phyloP scores from a whole-genome alignment of 768 basidiomycete genomes.

The Tulasnella sp. region DNA sequence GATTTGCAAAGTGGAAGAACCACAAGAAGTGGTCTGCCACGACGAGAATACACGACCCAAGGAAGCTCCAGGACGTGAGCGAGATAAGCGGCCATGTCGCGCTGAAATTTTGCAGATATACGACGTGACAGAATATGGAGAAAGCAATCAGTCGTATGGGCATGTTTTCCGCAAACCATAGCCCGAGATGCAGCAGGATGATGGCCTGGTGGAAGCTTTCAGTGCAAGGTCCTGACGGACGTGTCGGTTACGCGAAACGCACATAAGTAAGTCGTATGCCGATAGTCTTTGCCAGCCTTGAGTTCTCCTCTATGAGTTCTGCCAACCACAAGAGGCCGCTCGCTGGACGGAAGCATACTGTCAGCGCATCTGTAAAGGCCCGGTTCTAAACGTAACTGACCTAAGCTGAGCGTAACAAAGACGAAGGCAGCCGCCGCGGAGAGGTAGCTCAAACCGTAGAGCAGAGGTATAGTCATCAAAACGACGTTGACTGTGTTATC shows the following conservation, averaged over 20 bases:
- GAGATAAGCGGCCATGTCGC: slow-evolving; percentile 90
- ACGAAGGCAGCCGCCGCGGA: slow-evolving; percentile 77
- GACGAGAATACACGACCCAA: slow-evolving; percentile 83
- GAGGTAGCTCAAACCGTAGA: slow-evolving; percentile 55
- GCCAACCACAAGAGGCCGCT: slow-evolving; percentile 93
- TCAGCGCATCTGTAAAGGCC: not conserved
- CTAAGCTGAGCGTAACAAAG: slow-evolving; percentile 90
- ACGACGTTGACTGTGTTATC: not conserved
- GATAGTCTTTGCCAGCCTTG: slow-evolving; percentile 73
- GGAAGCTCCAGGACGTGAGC: slow-evolving; percentile 79
- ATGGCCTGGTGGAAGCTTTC: slow-evolving; percentile 58
- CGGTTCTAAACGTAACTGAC: slow-evolving; percentile 50
- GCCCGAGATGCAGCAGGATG: slow-evolving; percentile 72
- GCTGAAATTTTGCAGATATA: slow-evolving; percentile 95
- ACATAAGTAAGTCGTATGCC: slow-evolving; percentile 91
- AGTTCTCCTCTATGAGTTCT: slow-evolving; percentile 94
- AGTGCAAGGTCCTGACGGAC: not conserved
- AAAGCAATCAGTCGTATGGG: slow-evolving; percentile 75
- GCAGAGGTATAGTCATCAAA: slow-evolving; percentile 35
- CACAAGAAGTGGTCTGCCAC: slow-evolving; percentile 91
- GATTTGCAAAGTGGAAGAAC: slow-evolving; percentile 88
- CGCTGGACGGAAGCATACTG: slow-evolving; percentile 54
- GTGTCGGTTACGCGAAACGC: slow-evolving; percentile 37
- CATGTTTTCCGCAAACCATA: slow-evolving; percentile 79
- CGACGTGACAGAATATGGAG: slow-evolving; percentile 79